A percentile compares a stretch with the other conserved stretches of the same genome.
Evolutionary conservation across 208 protist species (phyloP).

Genomic region (Acanthamoeba lenticulata): DNA sequence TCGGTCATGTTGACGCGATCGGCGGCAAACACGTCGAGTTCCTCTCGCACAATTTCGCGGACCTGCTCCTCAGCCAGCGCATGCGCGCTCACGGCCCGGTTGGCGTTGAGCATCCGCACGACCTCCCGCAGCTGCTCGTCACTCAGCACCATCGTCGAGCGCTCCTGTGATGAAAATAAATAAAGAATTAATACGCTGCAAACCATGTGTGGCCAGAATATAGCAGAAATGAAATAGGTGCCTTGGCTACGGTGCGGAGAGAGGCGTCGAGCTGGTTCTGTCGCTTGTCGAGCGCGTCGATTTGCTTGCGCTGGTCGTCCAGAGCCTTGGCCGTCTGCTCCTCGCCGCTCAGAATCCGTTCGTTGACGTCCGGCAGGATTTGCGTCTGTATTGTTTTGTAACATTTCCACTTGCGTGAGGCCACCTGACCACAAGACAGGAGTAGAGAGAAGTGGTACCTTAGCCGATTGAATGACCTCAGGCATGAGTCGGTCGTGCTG

Average conservation of each 20-base stretch:
- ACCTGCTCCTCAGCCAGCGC: constrained; percentile 7
- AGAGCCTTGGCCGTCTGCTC: not conserved
- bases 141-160: not conserved
- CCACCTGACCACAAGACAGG: not conserved
- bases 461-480: not conserved
- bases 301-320: not conserved
- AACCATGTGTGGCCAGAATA: not conserved
- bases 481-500: not conserved
- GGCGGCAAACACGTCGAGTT: constrained; percentile 52
- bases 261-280: not conserved
- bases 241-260: not conserved
- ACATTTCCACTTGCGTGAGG: too few relatives aligned
- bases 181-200: not conserved
- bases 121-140: constrained; percentile 25
- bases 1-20: constrained; percentile 62
- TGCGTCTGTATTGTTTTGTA: not conserved
- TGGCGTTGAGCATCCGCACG: not conserved
- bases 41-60: not conserved
- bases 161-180: not conserved
- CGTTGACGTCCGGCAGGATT: not conserved
- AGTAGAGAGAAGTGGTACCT: not conserved
- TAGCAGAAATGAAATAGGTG: not conserved
- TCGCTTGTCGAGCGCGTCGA: not conserved
- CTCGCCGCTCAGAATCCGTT: not conserved
- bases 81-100: not conserved